Base-by-base conservation (phyloP, 768 basidiomycete species). In the Lentinula boryana region DNA sequence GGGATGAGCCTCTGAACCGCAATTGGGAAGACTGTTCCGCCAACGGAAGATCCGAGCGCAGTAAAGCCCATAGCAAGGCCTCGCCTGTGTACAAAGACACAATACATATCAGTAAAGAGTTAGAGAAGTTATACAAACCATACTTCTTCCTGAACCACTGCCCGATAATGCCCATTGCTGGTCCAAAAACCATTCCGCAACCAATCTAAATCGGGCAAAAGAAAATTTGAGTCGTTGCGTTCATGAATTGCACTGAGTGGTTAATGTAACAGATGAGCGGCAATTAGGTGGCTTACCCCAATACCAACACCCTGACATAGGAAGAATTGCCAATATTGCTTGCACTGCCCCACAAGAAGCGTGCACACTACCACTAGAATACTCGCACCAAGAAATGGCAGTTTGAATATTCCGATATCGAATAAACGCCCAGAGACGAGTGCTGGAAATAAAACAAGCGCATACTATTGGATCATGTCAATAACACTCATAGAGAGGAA, bases 311-410 rank as follows among this genome's bases (percentile, higher is more conserved):
- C 90, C 68, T 92, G 90, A 62, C 83, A 89, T 0, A 92, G 76
- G 21, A 92, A 65, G 64, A 91, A 87, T 5, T 92, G 87, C 90
- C 90, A 92, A 66, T 85, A 92, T 60, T 79, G 60, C 12, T 74
- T 86, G 66, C 91, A 92, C 74, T 91, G 1, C 86, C 87, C 8
- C 79, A 74, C 21, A 90, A 75, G 66, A 91, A 84, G 21, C 52
- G 59, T 48, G 0, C 84, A 85, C 27, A 80, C 77, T 0, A 71
- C 62, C 2, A 92, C 71, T 9, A 89, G 69, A 16, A 72, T 73
- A 59, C 84, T 85, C 0, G 80, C 80, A 1, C n/a, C 48, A 18
- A 75, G 63, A 18, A 76, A 70, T 0, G 81, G 80, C 1, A 75
- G 60, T 53, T 71, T 80, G 68, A 81, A 75, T 61, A 77, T 74